Evolutionary conservation across 1,284 basidiomycete genomes (phyloP), one percentile per base, ranked within the genome.

Genomic region (Ceratobasidium sp.): DNA sequence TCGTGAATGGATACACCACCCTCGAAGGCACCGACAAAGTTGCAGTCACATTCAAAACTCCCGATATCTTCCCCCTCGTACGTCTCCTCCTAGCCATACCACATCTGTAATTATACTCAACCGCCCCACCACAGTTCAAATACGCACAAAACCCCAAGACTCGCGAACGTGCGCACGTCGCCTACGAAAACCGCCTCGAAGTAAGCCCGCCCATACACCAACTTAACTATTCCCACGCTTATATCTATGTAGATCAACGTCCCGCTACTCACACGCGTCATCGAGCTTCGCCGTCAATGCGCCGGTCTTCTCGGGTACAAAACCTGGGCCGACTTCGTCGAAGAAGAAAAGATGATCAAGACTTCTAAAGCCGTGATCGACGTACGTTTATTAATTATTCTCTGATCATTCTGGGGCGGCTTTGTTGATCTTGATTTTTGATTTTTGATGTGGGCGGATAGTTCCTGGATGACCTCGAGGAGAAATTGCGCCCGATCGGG

Each of bases 311-410:
- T 95, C 16, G 87, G 87, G 5, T 94, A 94, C 76, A 80, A 87
- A n/a, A 93, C 87, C 18, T 94, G 92, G 89, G 92, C 91, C 0
- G 91, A 92, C 79, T 94, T 89, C 78, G 81, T 89, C 28, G 92
- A 92, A 0, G 92, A 95, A 79, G 86, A 88, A 70, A 94, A 94
- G 83, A 94, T 95, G 93, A 88, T 91, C 75, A 94, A 94, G 79
- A 86, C 84, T 43, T 88, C 87, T 1, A 82, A 87, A 57, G 84
- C 85, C 58, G 88, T 91, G 1, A 79, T 84, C 76, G 83, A 86
- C 46, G 88, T 87, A 79, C 64, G 80, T 72, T 58, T 32, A 62
- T 32, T 23, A 21, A 41, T 38, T 5, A 5, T 38, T 38, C 4
- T 11, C 11, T 5, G 35, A 11, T 11, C 35, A 5, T 38, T 38